Base-by-base conservation (phyloP, 2,329 filamentous ascomycete genomes). In the Aureobasidium sp. region DNA sequence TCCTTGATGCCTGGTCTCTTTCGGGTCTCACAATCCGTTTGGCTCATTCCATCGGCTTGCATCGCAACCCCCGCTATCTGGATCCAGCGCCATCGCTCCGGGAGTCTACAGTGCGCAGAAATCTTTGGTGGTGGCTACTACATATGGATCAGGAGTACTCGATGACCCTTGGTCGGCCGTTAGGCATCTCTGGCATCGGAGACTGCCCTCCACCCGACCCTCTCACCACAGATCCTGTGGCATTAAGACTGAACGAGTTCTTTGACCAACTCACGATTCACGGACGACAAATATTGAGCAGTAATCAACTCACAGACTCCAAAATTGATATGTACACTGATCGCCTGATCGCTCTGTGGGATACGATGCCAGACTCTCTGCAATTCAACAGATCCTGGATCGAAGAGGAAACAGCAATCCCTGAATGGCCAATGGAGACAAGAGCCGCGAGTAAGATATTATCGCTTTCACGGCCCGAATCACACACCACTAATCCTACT, bases 91-190 rank as follows among this genome's bases (percentile, higher is more conserved):
- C 74, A 37, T 72, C 75, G 1, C 70, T 75, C 8, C 71, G 73
- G 27, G 77, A 80, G 65, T 74, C 73, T 52, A 72, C 73, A 15
- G 70, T 76, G 15, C 72, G 79, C 6, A 76, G 75, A 57, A 75
- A 75, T 17, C 69, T 80, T 1, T 81, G 79, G 79, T 81, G 79
- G 79, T 79, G 78, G 76, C 78, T 81, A 72, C 67, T 81, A n/a
- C 77, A 80, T 63, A 77, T 80, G 73, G 79, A 81, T 52, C 77
- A 80, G 62, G 75, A 80, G 52, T 81, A 80, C 64, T 79, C 78
- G 0, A 78, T 81, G 68, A 79, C 76, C 0, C 71, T 81, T 0
- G 79, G 79, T 22, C 71, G 79, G 39, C 79, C 79, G 1, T 67
- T 81, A 11, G 79, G 78, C 0, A 80, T 81, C 37, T 79, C 77